Base-by-base conservation (phyloP, 768 basidiomycete species). In the Tulasnella sp. region DNA sequence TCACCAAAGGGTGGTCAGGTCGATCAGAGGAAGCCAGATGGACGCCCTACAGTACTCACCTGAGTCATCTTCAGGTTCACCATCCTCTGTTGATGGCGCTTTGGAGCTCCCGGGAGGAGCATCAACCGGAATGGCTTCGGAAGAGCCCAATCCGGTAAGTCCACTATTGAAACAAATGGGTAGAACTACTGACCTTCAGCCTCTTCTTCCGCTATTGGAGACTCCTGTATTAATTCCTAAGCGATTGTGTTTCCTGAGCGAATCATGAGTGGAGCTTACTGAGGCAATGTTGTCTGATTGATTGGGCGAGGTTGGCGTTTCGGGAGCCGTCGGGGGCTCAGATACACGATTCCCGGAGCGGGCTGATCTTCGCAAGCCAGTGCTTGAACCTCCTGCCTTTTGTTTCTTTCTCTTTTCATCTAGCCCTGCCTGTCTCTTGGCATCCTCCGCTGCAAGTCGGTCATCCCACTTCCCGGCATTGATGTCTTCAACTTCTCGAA, bases 401-500 rank as follows among this genome's bases (percentile, higher is more conserved):
- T 41, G 16, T 36, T 70, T 70, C 44, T 52, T 42, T 36, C 42
- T 32, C 44, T 70, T 70, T 9, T 70, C 69, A 35, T 47, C 44
- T 5, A 26, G 17, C 2, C 26, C 34, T 22, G 42, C 29, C 37
- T 35, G 42, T 70, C 34, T 77, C 74, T 82, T 75, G 72, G 77
- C 77, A 74, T 76, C 80, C 74, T 82, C 75, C 72, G 77, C 77
- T 73, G 76, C 79, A 19, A 89, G 85, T 75, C 80, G 80, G 65
- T 83, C 81, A 76, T 90, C 89, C 86, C 88, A 87, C 68, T 80
- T 79, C 0, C 92, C 91, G 14, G 84, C 81, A 34, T 88, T 87
- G 74, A 94, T 90, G 1, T 87, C 87, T 66, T 91, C 87, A 62
- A 95, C 91, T 79, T 95, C 94, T 3, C 84, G 80, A 22, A 88